Conservation (phyloP, 257 asterid species). For the Striga asiatica region DNA sequence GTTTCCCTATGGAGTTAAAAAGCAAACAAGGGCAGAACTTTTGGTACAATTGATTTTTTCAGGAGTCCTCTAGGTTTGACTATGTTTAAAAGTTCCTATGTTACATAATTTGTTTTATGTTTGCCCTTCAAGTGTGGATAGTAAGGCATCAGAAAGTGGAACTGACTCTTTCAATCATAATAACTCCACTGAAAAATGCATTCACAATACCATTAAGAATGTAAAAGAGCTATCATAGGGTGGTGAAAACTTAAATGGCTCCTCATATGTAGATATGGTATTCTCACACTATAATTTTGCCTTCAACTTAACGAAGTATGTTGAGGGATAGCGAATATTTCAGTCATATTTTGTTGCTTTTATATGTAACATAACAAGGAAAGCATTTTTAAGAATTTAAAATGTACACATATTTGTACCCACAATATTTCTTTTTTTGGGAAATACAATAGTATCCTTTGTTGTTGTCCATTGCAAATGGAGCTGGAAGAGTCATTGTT, state of each 20-base stretch:
- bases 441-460: no score
- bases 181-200: conserved; percentile 27
- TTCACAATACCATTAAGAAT: conserved; percentile 40
- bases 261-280: conserved; percentile 71
- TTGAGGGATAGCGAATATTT: conserved; percentile 7
- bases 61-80: conserved; percentile 1
- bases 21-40: conserved; percentile 24
- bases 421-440: no score
- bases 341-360: no score
- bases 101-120: conserved; percentile 4
- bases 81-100: conserved; percentile 12
- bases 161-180: conserved; percentile 23
- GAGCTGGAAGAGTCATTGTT: no score
- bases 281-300: conserved; percentile 10
- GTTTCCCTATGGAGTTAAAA: conserved; percentile 23
- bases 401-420: no score
- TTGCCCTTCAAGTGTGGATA: conserved; percentile 29
- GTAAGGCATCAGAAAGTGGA: conserved; percentile 30
- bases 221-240: conserved; percentile 53
- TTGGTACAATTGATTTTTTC: conserved; percentile 30
- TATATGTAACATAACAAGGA: no score
- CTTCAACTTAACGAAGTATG: conserved; percentile 6
- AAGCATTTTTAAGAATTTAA: no score
- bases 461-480: no score
- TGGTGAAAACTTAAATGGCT: conserved; percentile 35